A percentile compares a stretch with the other conserved stretches of the same genome.
These are phyloP conservation scores for Fraxinus sp. DNA, from an alignment of 305 asterid species.

Conservation along the genomic window DNA sequence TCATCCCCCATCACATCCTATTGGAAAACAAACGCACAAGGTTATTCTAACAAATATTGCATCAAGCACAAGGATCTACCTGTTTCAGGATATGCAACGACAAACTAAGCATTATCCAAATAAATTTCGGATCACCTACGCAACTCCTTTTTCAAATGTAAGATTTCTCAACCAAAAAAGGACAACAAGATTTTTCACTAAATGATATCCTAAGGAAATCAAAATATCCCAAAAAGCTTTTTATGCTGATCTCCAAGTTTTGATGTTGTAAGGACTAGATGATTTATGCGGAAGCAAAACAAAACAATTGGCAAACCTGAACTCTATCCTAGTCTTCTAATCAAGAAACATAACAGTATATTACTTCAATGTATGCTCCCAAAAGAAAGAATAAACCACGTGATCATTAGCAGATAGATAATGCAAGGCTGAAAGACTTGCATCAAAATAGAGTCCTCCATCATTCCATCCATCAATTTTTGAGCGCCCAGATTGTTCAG, in stretches of 20 bases:
- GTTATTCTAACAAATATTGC: background rate
- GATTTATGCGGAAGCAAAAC: background rate
- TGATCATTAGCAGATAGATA: constrained; percentile 11
- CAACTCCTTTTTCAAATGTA: background rate
- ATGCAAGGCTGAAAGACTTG: constrained; percentile 33
- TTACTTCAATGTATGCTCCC: background rate
- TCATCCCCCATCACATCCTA: background rate
- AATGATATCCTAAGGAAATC: background rate
- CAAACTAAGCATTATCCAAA: background rate
- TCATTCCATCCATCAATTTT: constrained; percentile 98
- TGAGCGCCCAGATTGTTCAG: constrained; percentile 86
- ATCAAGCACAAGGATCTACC: background rate
- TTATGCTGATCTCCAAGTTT: background rate
- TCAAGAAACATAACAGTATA: background rate
- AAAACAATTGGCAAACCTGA: background rate
- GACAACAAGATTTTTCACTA: background rate
- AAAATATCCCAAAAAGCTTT: background rate
- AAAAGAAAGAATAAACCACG: constrained; percentile 1
- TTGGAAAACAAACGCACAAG: background rate
- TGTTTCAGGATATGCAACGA: background rate
- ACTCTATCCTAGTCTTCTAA: background rate
- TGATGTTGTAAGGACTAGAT: background rate
- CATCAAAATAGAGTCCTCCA: constrained; percentile 81
- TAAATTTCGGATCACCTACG: background rate
- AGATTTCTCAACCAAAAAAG: background rate